phyloP scores from a whole-genome alignment of 2,329 filamentous ascomycete genomes.

The Aspergillus cejpii region DNA sequence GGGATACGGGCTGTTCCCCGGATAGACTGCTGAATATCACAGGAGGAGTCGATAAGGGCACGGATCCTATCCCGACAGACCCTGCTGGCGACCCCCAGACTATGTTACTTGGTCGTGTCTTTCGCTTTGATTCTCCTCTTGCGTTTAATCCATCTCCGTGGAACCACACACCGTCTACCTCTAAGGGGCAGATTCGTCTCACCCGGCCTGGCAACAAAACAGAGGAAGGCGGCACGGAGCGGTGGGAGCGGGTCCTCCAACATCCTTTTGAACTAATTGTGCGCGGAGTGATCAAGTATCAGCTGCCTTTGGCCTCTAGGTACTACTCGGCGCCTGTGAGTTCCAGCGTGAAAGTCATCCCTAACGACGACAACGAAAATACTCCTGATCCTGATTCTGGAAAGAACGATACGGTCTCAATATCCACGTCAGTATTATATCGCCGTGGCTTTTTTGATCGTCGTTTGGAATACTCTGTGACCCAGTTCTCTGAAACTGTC shows the following conservation, averaged over 20 bases:
- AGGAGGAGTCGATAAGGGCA: slow-evolving; percentile 48
- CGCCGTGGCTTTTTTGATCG: slow-evolving; percentile 3
- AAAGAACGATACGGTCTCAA: slow-evolving; percentile 26
- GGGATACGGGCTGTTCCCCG: slow-evolving; percentile 15
- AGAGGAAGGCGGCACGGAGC: slow-evolving; percentile 67
- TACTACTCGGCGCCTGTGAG: slow-evolving; percentile 47
- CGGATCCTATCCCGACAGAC: slow-evolving; percentile 55
- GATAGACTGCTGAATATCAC: slow-evolving; percentile 12
- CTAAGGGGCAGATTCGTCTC: slow-evolving; percentile 76
- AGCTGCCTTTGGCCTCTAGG: slow-evolving; percentile 53
- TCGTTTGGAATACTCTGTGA: slow-evolving; percentile 7
- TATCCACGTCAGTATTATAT: slow-evolving; percentile 10
- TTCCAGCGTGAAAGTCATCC: slow-evolving; percentile 37
- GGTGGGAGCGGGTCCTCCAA: slow-evolving; percentile 85
- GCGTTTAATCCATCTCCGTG: slow-evolving; percentile 87
- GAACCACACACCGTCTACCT: slow-evolving; percentile 62
- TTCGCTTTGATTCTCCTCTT: slow-evolving; percentile 77
- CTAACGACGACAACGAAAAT: slow-evolving; percentile 28
- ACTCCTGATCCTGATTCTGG: slow-evolving; percentile 14
- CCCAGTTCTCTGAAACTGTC: slow-evolving; percentile 3
- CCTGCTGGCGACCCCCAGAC: slow-evolving; percentile 62
- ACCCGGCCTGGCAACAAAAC: slow-evolving; percentile 81
- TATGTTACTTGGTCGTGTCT: slow-evolving; percentile 85
- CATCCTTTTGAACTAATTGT: slow-evolving; percentile 92
- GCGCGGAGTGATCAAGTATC: slow-evolving; percentile 82